Evolutionary conservation across 768 basidiomycete genomes (phyloP), one percentile per base, ranked within the genome.

Genomic region (Pilatotrama ljubarskyi): DNA sequence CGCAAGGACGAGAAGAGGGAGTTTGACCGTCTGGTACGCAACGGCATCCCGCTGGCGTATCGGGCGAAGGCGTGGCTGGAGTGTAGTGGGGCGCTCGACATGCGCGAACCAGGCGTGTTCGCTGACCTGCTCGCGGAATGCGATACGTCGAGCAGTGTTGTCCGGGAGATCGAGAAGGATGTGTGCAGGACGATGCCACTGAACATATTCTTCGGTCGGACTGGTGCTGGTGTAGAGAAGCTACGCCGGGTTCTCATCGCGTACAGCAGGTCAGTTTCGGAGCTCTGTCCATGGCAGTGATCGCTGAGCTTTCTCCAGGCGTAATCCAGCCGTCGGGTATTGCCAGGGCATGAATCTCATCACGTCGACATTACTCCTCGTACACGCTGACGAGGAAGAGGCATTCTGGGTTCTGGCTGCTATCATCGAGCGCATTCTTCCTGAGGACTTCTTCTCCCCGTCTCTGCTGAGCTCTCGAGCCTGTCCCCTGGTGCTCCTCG

Each of bases 261-360:
- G 0, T 98, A 96, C 73, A 94, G 94, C 69, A 85, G 92, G 95
- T 93, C 57, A 69, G 90, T 75, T 2, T 26, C 38, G n/a, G 20
- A 38, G 18, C 10, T 14, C 26, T 15, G 1, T 17, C 37, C 17
- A 8, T 44, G 4, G 14, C 5, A 9, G 18, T 2, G 22, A 7
- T 11, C 11, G 18, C 8, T 51, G 9, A n/a, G 42, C 49, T 29
- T 51, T 25, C 22, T 32, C 10, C 1, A 95, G 95, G 52, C 94
- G 93, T 43, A 96, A 98, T 71, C 90, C 93, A 0, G 78, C 84
- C 0, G 93, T 98, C 6, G 97, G 97, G 0, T 98, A 97, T 70
- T 96, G 91, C 64, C 93, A 95, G 74, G 91, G 92, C 46, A 95
- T 95, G 91, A 95, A 97, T 72, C 85, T 98, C 58, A 86, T 99